phyloP scores from a whole-genome alignment of 768 basidiomycete species.

The Hygrophorus pudorinus region DNA sequence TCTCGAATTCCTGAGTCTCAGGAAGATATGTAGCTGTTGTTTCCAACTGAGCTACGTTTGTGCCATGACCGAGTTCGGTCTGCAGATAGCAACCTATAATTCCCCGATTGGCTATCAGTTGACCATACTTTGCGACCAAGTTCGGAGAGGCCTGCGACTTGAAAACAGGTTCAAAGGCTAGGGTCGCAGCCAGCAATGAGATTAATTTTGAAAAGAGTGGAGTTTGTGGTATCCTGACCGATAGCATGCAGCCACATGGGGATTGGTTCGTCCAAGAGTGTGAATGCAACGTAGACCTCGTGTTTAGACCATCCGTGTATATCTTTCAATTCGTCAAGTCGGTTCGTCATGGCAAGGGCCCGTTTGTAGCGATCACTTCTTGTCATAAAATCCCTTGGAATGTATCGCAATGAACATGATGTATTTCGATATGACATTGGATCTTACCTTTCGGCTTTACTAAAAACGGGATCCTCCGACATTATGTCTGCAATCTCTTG shows the following conservation, averaged over 20 bases:
- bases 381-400: constrained; percentile 42
- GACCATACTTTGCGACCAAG: constrained; percentile 42
- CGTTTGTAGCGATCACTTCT: constrained; percentile 49
- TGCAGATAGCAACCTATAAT: constrained; percentile 69
- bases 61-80: constrained; percentile 74
- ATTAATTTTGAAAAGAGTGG: constrained; percentile 10
- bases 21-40: constrained; percentile 73
- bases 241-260: constrained; percentile 32
- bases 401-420: neutral
- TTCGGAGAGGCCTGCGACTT: constrained; percentile 46
- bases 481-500: constrained; percentile 35
- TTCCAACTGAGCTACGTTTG: constrained; percentile 58
- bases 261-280: constrained; percentile 39
- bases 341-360: constrained; percentile 42
- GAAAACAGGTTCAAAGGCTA: constrained; percentile 64
- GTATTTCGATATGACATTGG: neutral
- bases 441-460: constrained; percentile 45
- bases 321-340: constrained; percentile 50
- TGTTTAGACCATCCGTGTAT: constrained; percentile 40
- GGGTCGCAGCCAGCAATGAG: neutral
- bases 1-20: constrained; percentile 56
- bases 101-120: constrained; percentile 39
- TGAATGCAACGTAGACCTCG: constrained; percentile 37
- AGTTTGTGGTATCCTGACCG: constrained; percentile 19
- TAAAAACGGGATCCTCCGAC: constrained; percentile 45